Evolutionary conservation across 805 yeast species (phyloP), one percentile per base, ranked within the genome.

Genomic region (Sugiyamaella lignohabitans): DNA sequence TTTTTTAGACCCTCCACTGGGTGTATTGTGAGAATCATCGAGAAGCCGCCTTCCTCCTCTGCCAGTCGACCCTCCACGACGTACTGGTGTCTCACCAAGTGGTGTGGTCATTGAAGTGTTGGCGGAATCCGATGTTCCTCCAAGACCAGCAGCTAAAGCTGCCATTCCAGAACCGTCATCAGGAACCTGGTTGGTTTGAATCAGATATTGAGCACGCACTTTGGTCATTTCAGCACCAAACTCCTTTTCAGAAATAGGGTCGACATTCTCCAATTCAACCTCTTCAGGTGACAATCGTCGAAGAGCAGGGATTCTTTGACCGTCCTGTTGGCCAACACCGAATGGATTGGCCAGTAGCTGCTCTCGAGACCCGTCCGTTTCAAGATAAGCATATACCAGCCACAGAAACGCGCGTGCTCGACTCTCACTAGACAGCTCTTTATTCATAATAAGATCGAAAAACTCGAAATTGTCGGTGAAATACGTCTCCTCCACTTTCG

Each of bases 301-400:
- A 23, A 69, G 53, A 3, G 62, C 56, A 5, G 80, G 81, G 3
- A 74, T 67, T 37, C 52, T 48, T 6, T 71, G 60, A 22, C 77
- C 72, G 19, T 49, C 56, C 11, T 51, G 58, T 17, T 52, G 56
- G 14, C 58, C 63, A 17, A 40, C 34, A 3, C 74, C 74, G 60
- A 81, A 83, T n/a, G 89, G 89, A 54, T 82, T 82, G 4, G 51
- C 45, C 0, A 58, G 62, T 14, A 82, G 57, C 47, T 75, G 76
- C 22, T 73, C 79, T 1, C 71, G 67, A 1, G 73, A 61, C 52
- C 85, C 70, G 49, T 76, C 73, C 0, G 96, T 84, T 59, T 91
- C 96, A 53, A 84, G 67, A 58, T 83, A 86, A 1, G 86, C 75
- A 68, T 87, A 89, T 38, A 87, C 58, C 32, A 91, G 66, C 97